Evolutionary conservation across 495 filamentous ascomycete species (phyloP).

Genomic region (Talaromyces thailandensis): DNA sequence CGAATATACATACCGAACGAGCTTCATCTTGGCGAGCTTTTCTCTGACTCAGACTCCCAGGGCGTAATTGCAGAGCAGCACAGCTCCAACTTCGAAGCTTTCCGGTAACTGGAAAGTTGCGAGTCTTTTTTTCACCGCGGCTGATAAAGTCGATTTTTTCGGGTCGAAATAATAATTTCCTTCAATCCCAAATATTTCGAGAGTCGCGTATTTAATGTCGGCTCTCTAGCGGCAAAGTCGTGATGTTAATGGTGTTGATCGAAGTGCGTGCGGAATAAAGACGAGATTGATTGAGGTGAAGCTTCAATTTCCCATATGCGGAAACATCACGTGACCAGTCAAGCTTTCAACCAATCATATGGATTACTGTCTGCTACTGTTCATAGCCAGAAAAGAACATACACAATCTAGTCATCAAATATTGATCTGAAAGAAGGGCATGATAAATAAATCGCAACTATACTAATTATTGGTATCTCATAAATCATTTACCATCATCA

Average conservation of each 20-base stretch:
- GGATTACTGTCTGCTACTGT: neutral
- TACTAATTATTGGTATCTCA: neutral
- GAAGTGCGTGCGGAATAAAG: neutral
- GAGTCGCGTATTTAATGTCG: neutral
- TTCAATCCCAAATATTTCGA: neutral
- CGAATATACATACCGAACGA: slow-evolving; percentile 74
- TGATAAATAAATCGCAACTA: neutral
- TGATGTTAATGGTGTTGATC: neutral
- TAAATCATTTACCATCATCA: neutral
- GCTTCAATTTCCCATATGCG: neutral
- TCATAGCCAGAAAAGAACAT: neutral
- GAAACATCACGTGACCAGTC: neutral
- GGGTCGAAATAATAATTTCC: neutral
- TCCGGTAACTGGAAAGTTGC: neutral
- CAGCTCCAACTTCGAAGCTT: neutral
- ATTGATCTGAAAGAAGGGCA: neutral
- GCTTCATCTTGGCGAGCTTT: slow-evolving; percentile 66
- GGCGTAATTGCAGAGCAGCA: neutral
- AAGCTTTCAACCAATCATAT: neutral
- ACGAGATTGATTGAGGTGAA: neutral
- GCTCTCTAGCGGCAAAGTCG: neutral
- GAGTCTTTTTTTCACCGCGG: neutral
- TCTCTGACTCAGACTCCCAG: neutral
- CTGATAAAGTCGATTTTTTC: neutral
- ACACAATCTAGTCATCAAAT: neutral